phyloP scores from a whole-genome alignment of 129 eudicot genomes.

The Lonicera japonica region DNA sequence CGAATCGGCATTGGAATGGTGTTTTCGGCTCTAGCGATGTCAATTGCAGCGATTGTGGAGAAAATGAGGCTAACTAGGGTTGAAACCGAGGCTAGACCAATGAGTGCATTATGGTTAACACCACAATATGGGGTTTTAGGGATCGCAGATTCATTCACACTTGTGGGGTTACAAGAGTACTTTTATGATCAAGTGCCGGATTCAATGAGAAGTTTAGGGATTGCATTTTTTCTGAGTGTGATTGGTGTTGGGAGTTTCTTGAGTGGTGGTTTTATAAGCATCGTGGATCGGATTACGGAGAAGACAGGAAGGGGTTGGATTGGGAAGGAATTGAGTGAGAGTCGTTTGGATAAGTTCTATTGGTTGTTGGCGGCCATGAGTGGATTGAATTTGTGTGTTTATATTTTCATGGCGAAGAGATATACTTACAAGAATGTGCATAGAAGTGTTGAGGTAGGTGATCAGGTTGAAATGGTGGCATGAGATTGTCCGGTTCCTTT shows the following conservation, averaged over 20 bases:
- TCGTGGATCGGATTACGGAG: constrained; percentile 17
- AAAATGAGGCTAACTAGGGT: constrained; percentile 19
- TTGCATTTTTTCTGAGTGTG: constrained; percentile 26
- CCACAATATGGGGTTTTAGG: constrained; percentile 33
- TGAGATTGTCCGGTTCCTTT: too few relatives aligned
- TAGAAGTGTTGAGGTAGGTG: constrained; percentile 10
- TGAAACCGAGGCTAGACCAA: constrained; percentile 1
- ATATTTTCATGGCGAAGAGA: constrained; percentile 28
- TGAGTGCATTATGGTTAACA: constrained; percentile 33
- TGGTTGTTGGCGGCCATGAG: constrained; percentile 44
- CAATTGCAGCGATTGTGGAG: constrained; percentile 35
- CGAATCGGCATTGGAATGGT: constrained; percentile 46
- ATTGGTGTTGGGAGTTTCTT: constrained; percentile 23
- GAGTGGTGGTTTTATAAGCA: constrained; percentile 27
- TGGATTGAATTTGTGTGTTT: constrained; percentile 30
- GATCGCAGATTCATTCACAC: constrained; percentile 34
- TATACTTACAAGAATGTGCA: constrained; percentile 51
- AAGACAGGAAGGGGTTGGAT: constrained; percentile 53
- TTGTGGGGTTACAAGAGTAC: constrained; percentile 44
- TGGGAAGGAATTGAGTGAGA: constrained; percentile 47
- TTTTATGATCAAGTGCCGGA: constrained; percentile 46
- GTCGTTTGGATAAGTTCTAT: constrained; percentile 51
- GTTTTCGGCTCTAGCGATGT: constrained; percentile 18
- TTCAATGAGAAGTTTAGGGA: constrained; percentile 36
- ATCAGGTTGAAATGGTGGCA: background rate